Evolutionary conservation across 169 alveolate species (phyloP), one percentile per base, ranked within the genome.

Genomic region (Theileria parva): DNA sequence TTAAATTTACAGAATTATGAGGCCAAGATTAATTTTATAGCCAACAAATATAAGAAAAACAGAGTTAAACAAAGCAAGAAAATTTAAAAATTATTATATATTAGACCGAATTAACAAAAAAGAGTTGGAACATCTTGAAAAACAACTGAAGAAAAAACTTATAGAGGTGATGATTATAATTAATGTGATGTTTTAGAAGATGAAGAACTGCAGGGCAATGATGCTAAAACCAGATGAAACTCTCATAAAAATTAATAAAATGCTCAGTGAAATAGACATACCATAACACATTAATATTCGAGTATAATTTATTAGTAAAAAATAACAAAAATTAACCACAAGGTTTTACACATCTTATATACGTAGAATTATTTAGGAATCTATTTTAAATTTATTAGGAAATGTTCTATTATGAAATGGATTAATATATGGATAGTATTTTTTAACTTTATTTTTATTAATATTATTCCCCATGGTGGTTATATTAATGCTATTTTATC

Each of bases 211-310:
- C 61, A 71, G 70, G 15, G 67, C 70, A 17, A 23, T 70, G 23
- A 79, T 79, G 80, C 80, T 55, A 8, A 68, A 76, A 23, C 74
- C 60, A 5, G 86, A 79, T 39, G 81, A 79, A 48, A 79, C 86
- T 21, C 74, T 69, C 7, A 74, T 79, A 34, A 79, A 79, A 59
- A 57, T 71, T 21, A 66, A 70, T 51, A 51, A 59, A 78, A 79
- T 79, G 80, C 86, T 79, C 59, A 72, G 73, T 25, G 86, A 74
- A 5, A 44, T 69, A 27, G 79, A 79, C 23, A 53, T 67, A 61
- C 1, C 59, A 48, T 8, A 23, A 19, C 34, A 28, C 44, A 32
- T 60, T 60, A 13, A 11, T 44, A 2, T 13, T 44, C 53, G 2
- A 13, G 53, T 44, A 44, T 11, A 44, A 11, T 44, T 44, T 44